Evolutionary conservation across 2,329 filamentous ascomycete genomes (phyloP).

Genomic region (Clonostachys rhizophaga): DNA sequence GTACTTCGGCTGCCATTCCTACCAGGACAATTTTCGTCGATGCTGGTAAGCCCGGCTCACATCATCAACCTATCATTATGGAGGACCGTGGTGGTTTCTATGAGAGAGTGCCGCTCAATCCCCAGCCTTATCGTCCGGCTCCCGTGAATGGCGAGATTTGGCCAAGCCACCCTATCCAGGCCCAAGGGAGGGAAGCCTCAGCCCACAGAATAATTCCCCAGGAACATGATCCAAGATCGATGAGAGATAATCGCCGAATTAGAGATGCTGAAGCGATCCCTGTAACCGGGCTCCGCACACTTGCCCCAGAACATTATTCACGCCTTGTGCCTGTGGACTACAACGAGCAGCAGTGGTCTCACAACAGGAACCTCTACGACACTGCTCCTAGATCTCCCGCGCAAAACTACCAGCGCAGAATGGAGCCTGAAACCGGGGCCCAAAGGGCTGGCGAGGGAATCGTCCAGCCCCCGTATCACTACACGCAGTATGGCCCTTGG

Average conservation of each 20-base stretch:
- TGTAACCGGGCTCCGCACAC: neutral
- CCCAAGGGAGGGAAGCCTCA: neutral
- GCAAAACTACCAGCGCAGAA: no score
- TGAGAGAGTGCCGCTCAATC: conserved; percentile 16
- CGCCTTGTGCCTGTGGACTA: neutral
- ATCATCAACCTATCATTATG: conserved; percentile 17
- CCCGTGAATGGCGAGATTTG: neutral
- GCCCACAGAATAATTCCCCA: conserved; percentile 4
- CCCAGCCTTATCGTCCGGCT: neutral
- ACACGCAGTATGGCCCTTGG: no score
- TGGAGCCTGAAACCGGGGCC: no score
- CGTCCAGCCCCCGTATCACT: no score
- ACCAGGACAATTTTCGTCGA: neutral
- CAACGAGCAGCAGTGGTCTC: no score
- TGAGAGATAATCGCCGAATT: neutral
- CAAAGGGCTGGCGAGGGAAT: no score
- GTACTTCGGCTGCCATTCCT: neutral
- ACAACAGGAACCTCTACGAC: no score
- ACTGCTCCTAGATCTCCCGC: no score
- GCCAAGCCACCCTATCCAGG: neutral
- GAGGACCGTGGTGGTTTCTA: conserved; percentile 31
- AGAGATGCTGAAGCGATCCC: neutral
- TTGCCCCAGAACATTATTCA: neutral
- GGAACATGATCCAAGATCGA: conserved; percentile 5
- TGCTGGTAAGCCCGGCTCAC: neutral